These are phyloP conservation scores for Neoboletus subvelutipes DNA, from an alignment of 768 basidiomycete genomes.

Conservation along the genomic window DNA sequence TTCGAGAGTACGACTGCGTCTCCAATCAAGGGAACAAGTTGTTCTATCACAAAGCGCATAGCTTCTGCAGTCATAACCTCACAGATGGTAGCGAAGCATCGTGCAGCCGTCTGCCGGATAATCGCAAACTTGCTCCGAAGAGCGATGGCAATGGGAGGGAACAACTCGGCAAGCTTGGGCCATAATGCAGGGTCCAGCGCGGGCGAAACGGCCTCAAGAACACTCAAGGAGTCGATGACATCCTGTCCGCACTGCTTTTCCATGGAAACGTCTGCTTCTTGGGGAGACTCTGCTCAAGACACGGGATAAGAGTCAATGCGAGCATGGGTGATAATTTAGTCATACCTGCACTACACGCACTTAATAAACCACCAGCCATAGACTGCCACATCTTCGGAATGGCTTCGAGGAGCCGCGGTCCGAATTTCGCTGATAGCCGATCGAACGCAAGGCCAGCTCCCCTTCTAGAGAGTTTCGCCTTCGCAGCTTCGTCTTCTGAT, in stretches of 20 bases:
- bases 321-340: neutral
- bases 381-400: slow-evolving; percentile 97
- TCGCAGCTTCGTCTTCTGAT: slow-evolving; percentile 53
- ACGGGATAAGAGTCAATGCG: neutral
- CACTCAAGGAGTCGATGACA: slow-evolving; percentile 89
- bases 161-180: slow-evolving; percentile 64
- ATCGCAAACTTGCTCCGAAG: slow-evolving; percentile 88
- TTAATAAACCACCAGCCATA: slow-evolving; percentile 76
- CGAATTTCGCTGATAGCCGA: slow-evolving; percentile 76
- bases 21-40: slow-evolving; percentile 75
- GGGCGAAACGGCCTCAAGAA: slow-evolving; percentile 79
- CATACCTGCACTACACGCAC: slow-evolving; percentile 66
- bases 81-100: slow-evolving; percentile 85
- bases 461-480: slow-evolving; percentile 72
- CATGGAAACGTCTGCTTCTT: slow-evolving; percentile 62
- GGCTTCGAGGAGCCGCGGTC: slow-evolving; percentile 62
- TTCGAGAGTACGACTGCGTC: slow-evolving; percentile 74
- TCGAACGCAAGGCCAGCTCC: slow-evolving; percentile 85
- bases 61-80: slow-evolving; percentile 81
- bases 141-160: slow-evolving; percentile 74
- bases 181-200: slow-evolving; percentile 71
- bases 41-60: slow-evolving; percentile 88
- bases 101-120: slow-evolving; percentile 83
- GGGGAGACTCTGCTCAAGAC: slow-evolving; percentile 45
- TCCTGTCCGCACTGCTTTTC: slow-evolving; percentile 80